A percentile compares a stretch with the other conserved stretches of the same genome.
Conservation (phyloP, 345 rosid genomes). For the Salix dunnii region DNA sequence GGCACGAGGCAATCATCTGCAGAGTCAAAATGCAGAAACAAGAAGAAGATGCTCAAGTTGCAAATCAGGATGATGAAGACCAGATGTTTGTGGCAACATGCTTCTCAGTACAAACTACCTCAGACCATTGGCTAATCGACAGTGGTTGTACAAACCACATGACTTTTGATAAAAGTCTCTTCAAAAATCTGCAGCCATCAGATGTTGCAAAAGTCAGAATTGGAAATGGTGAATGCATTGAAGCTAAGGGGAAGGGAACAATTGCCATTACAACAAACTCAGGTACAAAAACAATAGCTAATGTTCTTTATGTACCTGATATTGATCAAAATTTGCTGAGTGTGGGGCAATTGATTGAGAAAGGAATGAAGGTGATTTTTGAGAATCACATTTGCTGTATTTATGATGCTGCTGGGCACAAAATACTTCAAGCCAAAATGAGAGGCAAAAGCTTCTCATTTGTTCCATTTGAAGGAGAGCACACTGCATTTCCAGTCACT, state of each 20-base stretch:
- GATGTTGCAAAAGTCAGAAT: not conserved
- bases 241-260: not conserved
- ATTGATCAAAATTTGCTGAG: conserved; percentile 13
- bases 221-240: not conserved
- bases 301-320: conserved; percentile 14
- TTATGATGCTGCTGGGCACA: not conserved
- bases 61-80: too few relatives aligned
- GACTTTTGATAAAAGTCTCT: not conserved
- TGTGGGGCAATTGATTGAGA: too few relatives aligned
- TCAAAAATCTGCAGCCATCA: not conserved
- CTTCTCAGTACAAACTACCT: too few relatives aligned
- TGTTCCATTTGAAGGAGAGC: not conserved
- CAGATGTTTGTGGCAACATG: too few relatives aligned
- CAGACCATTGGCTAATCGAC: not conserved
- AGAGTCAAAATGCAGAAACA: too few relatives aligned
- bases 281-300: not conserved
- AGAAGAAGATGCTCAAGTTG: too few relatives aligned
- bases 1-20: too few relatives aligned
- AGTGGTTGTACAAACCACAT: not conserved
- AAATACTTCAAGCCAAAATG: not conserved
- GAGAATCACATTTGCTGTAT: too few relatives aligned
- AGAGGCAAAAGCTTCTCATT: too few relatives aligned
- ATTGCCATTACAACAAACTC: not conserved
- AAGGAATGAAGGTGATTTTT: too few relatives aligned
- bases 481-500: not conserved